Percentiles rank a stretch among this genome's conserved stretches.
These are phyloP conservation scores for Ramaria sp. DNA, from an alignment of 768 basidiomycete species.

Conservation along the genomic window DNA sequence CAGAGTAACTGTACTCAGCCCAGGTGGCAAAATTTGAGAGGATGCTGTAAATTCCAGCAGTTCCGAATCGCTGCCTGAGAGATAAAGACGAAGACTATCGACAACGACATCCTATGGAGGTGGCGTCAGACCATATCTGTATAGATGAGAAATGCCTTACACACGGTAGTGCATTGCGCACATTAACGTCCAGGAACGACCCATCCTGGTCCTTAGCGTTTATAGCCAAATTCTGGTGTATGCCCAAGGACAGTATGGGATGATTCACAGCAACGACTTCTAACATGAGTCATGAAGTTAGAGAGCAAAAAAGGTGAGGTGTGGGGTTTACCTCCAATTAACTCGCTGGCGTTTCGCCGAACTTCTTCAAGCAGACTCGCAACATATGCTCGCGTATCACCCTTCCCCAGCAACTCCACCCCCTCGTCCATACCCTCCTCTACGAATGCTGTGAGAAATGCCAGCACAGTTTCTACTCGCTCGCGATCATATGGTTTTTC, in stretches of 20 bases:
- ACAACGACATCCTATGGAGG: slow-evolving; percentile 41
- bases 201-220: slow-evolving; percentile 57
- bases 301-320: no score
- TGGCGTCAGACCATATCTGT: not conserved
- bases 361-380: slow-evolving; percentile 38
- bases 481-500: slow-evolving; percentile 54
- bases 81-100: slow-evolving; percentile 49
- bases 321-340: slow-evolving; percentile 46
- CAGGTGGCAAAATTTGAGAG: slow-evolving; percentile 37
- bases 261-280: slow-evolving; percentile 64
- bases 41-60: slow-evolving; percentile 43
- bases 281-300: slow-evolving; percentile 19
- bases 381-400: slow-evolving; percentile 37
- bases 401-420: slow-evolving; percentile 41
- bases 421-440: slow-evolving; percentile 38
- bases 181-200: slow-evolving; percentile 42
- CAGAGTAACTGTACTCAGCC: slow-evolving; percentile 44
- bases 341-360: slow-evolving; percentile 33
- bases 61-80: slow-evolving; percentile 53
- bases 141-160: slow-evolving; percentile 33
- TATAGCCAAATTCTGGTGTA: slow-evolving; percentile 32
- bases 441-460: slow-evolving; percentile 63
- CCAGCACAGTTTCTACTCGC: slow-evolving; percentile 70
- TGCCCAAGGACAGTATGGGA: slow-evolving; percentile 46
- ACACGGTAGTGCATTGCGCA: slow-evolving; percentile 64